Conservation (phyloP, 805 yeast species). For the Sugiyamaella valdiviana region DNA sequence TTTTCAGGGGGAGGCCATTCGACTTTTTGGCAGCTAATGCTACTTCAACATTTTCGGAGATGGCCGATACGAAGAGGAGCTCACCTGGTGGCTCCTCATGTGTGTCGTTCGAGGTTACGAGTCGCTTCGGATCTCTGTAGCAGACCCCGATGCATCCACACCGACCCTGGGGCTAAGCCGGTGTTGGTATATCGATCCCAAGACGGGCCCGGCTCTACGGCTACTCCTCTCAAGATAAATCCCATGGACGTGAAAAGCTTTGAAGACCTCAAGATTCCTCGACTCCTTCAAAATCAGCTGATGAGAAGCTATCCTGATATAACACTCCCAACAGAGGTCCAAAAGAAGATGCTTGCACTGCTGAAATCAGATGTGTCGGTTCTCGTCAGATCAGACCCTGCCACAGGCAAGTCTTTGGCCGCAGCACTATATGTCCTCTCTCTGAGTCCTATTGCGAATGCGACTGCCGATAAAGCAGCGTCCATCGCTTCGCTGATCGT, state of each 20-base stretch:
- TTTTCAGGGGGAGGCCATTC: background rate
- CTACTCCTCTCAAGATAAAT: constrained; percentile 18
- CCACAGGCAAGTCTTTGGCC: constrained; percentile 34
- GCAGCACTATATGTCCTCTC: constrained; percentile 25
- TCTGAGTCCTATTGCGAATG: background rate
- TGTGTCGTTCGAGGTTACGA: no score
- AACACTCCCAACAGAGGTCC: constrained; percentile 24
- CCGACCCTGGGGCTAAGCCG: no score
- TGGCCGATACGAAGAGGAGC: no score
- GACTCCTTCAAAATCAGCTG: background rate
- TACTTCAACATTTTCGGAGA: no score
- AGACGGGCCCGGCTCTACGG: background rate
- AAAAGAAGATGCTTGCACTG: constrained; percentile 27
- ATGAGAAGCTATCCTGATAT: background rate
- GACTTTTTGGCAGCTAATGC: no score
- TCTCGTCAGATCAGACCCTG: constrained; percentile 27
- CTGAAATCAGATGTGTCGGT: constrained; percentile 28
- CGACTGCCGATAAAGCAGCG: constrained; percentile 3
- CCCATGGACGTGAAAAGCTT: constrained; percentile 22
- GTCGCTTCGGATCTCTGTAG: no score
- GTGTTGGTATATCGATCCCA: background rate
- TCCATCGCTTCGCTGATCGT: constrained; percentile 26
- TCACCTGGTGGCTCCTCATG: no score
- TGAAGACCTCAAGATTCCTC: constrained; percentile 14
- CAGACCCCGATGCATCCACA: no score